phyloP scores from a whole-genome alignment of 495 filamentous ascomycete genomes.

The Penicillium crystallinum region DNA sequence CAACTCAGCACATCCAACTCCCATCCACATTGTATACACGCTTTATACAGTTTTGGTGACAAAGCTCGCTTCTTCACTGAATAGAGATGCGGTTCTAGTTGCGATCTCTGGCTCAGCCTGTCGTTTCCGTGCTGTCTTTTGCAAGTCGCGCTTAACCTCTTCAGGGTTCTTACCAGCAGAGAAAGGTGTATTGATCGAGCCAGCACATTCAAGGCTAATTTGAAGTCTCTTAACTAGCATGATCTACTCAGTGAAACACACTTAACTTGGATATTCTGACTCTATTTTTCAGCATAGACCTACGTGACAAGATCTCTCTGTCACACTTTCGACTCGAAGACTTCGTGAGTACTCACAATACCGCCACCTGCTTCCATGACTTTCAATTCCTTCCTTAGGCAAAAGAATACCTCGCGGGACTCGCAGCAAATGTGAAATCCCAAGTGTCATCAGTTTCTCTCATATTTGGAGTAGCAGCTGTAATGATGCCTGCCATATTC shows the following conservation, averaged over 20 bases:
- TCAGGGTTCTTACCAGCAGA: conserved; percentile 10
- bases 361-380: conserved; percentile 38
- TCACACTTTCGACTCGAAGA: not conserved
- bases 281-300: conserved; percentile 41
- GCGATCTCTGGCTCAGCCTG: conserved; percentile 43
- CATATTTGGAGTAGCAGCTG: conserved; percentile 22
- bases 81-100: conserved; percentile 44
- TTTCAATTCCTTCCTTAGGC: conserved; percentile 44
- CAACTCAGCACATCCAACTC: conserved; percentile 14
- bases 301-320: not conserved
- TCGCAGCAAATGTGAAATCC: conserved; percentile 47
- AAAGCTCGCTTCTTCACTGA: conserved; percentile 48
- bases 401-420: conserved; percentile 49
- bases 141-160: conserved; percentile 11
- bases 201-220: not conserved
- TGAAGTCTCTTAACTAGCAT: not conserved
- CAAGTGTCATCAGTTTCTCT: conserved; percentile 39
- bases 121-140: conserved; percentile 18
- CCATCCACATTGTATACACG: conserved; percentile 38
- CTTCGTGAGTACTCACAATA: conserved; percentile 42
- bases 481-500: conserved; percentile 47
- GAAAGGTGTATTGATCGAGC: conserved; percentile 16
- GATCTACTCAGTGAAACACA: conserved; percentile 15
- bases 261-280: conserved; percentile 50
- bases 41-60: conserved; percentile 44